Conservation (phyloP, 2,329 filamentous ascomycete species). For the Bipolaris zeicola region DNA sequence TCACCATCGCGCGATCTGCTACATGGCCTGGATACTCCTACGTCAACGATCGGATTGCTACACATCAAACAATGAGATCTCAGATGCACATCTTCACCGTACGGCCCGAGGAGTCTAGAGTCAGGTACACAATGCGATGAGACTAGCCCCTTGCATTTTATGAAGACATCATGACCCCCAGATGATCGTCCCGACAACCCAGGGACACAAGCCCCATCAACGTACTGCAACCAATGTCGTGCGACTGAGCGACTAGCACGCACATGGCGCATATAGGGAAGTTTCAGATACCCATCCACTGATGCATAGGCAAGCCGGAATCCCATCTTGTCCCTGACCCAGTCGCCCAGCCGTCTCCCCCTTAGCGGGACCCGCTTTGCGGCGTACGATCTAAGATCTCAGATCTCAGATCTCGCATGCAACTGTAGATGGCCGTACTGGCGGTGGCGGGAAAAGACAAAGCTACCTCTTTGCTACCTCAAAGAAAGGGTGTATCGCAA, state of each 20-base stretch:
- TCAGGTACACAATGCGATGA: not conserved
- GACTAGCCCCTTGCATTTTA: conserved; percentile 5
- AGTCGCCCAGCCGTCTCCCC: not conserved
- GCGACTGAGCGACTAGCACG: not conserved
- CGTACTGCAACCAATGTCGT: not conserved
- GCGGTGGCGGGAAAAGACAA: not conserved
- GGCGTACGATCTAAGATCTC: conserved; percentile 2
- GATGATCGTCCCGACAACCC: not conserved
- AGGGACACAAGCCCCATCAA: not conserved
- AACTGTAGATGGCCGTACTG: conserved; percentile 1
- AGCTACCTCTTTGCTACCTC: not conserved
- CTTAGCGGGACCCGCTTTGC: not conserved
- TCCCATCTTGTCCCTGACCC: conserved; percentile 6
- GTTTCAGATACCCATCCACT: conserved; percentile 3
- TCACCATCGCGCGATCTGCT: conserved; percentile 5
- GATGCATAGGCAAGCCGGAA: conserved; percentile 4
- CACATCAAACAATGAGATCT: not conserved
- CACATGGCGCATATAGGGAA: conserved; percentile 4
- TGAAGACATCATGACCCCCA: conserved; percentile 6
- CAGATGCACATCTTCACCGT: not conserved
- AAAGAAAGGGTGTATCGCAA: not conserved
- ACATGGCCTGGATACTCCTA: conserved; percentile 1
- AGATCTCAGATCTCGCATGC: conserved; percentile 13
- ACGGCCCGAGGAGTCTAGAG: not conserved
- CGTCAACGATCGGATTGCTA: conserved; percentile 15